phyloP scores from a whole-genome alignment of 148 eudicot genomes.

The Oxyria digyna region DNA sequence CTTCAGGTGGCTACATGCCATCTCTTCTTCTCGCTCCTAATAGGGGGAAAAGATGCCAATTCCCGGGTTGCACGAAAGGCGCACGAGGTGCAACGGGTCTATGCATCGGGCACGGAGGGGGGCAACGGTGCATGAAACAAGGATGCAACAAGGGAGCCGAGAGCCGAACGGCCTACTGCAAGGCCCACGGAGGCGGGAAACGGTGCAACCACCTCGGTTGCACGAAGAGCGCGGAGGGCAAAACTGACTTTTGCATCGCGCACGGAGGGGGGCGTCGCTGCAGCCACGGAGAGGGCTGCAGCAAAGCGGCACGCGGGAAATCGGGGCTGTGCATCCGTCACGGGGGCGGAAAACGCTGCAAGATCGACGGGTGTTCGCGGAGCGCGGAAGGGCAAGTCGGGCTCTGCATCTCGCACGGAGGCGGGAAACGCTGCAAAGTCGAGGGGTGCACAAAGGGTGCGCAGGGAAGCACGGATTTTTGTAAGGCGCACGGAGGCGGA shows the following conservation, averaged over 20 bases:
- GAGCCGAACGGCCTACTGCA: conserved; percentile 83
- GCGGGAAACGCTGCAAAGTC: conserved; percentile 79
- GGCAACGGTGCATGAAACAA: conserved; percentile 83
- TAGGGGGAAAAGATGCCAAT: conserved; percentile 44
- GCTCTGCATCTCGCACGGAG: conserved; percentile 92
- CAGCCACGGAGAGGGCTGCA: conserved; percentile 51
- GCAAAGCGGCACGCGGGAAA: conserved; percentile 88
- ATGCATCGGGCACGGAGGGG: conserved; percentile 92
- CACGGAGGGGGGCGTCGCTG: conserved; percentile 94
- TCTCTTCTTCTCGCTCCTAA: conserved; percentile 59
- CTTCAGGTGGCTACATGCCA: conserved; percentile 93
- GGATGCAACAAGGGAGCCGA: conserved; percentile 90
- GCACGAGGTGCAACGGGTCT: conserved; percentile 90
- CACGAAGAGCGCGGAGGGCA: conserved; percentile 91
- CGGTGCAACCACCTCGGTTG: conserved; percentile 83
- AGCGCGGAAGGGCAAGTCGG: conserved; percentile 93
- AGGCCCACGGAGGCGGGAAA: conserved; percentile 93
- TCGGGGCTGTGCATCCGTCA: conserved; percentile 87
- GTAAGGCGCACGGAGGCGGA: conserved; percentile 97
- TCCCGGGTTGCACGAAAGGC: conserved; percentile 63
- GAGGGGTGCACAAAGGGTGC: conserved; percentile 63
- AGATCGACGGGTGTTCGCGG: conserved; percentile 62
- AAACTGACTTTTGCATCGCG: conserved; percentile 79
- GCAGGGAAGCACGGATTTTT: conserved; percentile 75
- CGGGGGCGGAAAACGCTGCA: conserved; percentile 93